Evolutionary conservation across 164 flowering plant species (phyloP).

Genomic region (Vitis cinerea): DNA sequence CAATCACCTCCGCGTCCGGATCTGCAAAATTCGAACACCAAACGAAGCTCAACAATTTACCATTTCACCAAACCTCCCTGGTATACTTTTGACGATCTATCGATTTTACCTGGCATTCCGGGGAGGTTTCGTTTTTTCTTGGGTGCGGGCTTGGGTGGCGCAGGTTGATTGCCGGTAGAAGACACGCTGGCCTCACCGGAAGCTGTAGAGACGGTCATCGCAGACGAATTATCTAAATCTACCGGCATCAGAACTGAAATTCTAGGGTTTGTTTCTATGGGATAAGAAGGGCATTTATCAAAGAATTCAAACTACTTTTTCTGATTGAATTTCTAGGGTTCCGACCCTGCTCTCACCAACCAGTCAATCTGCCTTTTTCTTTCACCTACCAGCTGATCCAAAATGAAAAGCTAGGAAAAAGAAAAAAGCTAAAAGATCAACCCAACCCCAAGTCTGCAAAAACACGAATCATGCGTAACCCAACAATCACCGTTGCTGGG

Average conservation of each 20-base stretch:
- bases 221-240: conserved; percentile 42
- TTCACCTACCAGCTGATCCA: conserved; percentile 28
- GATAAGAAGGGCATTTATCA: conserved; percentile 10
- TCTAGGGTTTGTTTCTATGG: conserved; percentile 1
- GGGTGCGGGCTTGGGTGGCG: conserved; percentile 29
- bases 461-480: not conserved
- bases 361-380: conserved; percentile 32
- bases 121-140: conserved; percentile 70
- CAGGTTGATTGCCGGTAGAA: conserved; percentile 46
- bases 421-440: conserved; percentile 19
- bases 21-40: conserved; percentile 29
- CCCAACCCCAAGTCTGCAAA: conserved; percentile 12
- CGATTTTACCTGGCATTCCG: conserved; percentile 63
- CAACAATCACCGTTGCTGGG: no score
- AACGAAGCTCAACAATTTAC: not conserved
- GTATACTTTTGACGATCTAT: no score
- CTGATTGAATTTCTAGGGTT: conserved; percentile 23
- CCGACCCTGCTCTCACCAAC: conserved; percentile 24
- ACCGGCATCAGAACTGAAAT: conserved; percentile 27
- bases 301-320: not conserved
- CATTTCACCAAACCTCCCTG: no score
- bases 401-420: not conserved
- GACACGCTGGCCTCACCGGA: conserved; percentile 62
- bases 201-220: conserved; percentile 36
- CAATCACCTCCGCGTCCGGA: conserved; percentile 77